Evolutionary conservation across 2,329 filamentous ascomycete genomes (phyloP).

Genomic region (Fusarium brachygibbosum): DNA sequence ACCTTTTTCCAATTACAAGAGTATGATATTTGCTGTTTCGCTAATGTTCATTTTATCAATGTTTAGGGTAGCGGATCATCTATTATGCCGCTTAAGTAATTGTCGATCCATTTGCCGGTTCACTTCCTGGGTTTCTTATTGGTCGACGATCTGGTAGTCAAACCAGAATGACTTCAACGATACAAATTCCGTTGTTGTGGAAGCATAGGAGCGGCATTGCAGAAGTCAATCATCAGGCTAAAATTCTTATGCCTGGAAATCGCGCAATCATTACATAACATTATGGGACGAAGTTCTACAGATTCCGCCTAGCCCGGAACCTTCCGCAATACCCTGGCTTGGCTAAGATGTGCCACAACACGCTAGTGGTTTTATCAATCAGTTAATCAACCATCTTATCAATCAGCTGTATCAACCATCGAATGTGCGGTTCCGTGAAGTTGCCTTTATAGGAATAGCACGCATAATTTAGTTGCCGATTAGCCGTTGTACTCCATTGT

Average conservation of each 20-base stretch:
- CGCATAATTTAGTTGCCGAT: not conserved
- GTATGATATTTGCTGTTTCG: no score
- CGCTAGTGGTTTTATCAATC: conserved; percentile 11
- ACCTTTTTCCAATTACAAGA: no score
- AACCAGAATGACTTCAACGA: no score
- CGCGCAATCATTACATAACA: not conserved
- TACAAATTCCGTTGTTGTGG: no score
- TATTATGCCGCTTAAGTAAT: no score
- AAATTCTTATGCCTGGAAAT: not conserved
- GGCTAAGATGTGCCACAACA: not conserved
- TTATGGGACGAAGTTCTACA: not conserved
- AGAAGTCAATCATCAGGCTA: not conserved
- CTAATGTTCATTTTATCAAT: not conserved
- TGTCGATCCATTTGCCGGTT: no score
- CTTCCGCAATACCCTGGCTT: not conserved
- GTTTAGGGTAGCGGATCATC: not conserved
- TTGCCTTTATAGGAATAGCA: not conserved
- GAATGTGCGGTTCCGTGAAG: not conserved
- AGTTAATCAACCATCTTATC: conserved; percentile 15
- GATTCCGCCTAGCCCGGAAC: not conserved
- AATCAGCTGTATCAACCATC: conserved; percentile 5
- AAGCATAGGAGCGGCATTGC: not conserved
- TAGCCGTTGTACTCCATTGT: not conserved
- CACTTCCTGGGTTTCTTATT: no score
- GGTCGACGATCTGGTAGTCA: not conserved